Base-by-base conservation (phyloP, 805 yeast genomes). In the Gaillardinia entomophila region DNA sequence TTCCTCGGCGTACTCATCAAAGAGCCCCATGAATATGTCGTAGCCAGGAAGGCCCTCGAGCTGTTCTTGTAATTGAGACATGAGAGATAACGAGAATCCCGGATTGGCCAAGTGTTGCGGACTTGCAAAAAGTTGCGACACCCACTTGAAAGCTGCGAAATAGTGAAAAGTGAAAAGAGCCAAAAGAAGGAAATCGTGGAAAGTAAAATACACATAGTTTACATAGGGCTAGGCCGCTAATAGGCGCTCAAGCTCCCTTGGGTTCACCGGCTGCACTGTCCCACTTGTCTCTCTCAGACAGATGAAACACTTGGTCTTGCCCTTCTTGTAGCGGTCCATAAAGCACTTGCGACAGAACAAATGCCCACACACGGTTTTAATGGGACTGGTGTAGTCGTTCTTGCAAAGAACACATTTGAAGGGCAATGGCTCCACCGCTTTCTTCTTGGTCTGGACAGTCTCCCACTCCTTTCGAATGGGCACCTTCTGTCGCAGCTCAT, bases 401-500 rank as follows among this genome's bases (percentile, higher is more conserved):
- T 71, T 67, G 48, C 92, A 82, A 4, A 82, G 51, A 0, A 71
- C 71, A 52, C 89, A 82, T 41, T 70, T 73, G 53, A 73, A 77
- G 0, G 86, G 83, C 0, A 75, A 16, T 2, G 34, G 26, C 57
- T 32, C 38, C 10, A 12, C 35, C 12, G 31, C 40, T 3, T 34
- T 12, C 20, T 24, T 17, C 12, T 11, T 19, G 5, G n/a, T 16
- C 12, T 22, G 26, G 11, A 61, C 69, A 17, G 47, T 53, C 41
- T 81, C 82, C 95, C 96, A 85, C 28, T 85, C 94, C 37, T 67
- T 68, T 17, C 70, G 53, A 5, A 80, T 53, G 37, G 80, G 77
- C 75, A 79, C 76, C 19, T 80, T 84, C 29, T 79, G 79, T 34
- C 70, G 73, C 59, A 79, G 82, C 49, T 86, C 95, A 45, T 86